Evolutionary conservation across 2,329 filamentous ascomycete species (phyloP).

Genomic region (Tolypocladium sp.): DNA sequence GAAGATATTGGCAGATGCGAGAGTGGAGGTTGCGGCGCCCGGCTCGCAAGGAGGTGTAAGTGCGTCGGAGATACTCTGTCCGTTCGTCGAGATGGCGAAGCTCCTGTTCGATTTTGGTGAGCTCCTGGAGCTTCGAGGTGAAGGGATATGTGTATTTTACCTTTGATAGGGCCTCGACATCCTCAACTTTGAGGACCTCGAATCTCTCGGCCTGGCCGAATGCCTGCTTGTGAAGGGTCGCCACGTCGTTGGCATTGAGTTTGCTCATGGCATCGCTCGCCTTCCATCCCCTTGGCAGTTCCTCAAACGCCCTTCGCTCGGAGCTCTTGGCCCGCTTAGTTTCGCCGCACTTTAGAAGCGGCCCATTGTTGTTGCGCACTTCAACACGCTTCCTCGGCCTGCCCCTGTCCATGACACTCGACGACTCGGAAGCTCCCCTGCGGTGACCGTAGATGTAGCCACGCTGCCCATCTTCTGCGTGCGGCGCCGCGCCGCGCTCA

Average conservation of each 20-base stretch:
- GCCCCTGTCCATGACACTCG: conserved; percentile 51
- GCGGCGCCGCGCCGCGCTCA: conserved; percentile 1
- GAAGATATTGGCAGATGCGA: conserved; percentile 69
- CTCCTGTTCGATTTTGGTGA: conserved; percentile 38
- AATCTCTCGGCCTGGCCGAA: conserved; percentile 53
- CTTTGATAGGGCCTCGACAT: conserved; percentile 57
- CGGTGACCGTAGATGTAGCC: conserved; percentile 27
- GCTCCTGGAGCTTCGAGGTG: not conserved
- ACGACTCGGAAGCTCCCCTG: conserved; percentile 47
- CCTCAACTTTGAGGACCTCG: conserved; percentile 51
- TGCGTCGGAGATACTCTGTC: conserved; percentile 68
- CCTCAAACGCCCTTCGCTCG: conserved; percentile 50
- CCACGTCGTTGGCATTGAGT: conserved; percentile 39
- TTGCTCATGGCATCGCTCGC: conserved; percentile 41
- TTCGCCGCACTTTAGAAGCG: conserved; percentile 25
- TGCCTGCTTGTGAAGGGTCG: conserved; percentile 48
- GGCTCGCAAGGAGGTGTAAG: conserved; percentile 65
- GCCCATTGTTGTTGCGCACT: conserved; percentile 25
- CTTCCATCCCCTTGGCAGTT: conserved; percentile 49
- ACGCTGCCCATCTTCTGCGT: conserved; percentile 6
- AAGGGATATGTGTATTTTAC: conserved; percentile 24
- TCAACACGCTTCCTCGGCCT: conserved; percentile 48
- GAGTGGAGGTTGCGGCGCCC: conserved; percentile 68
- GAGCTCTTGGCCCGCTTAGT: conserved; percentile 38
- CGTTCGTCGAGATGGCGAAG: conserved; percentile 68